Evolutionary conservation across 2,329 filamentous ascomycete species (phyloP).

Genomic region (Diaporthe ampelina): DNA sequence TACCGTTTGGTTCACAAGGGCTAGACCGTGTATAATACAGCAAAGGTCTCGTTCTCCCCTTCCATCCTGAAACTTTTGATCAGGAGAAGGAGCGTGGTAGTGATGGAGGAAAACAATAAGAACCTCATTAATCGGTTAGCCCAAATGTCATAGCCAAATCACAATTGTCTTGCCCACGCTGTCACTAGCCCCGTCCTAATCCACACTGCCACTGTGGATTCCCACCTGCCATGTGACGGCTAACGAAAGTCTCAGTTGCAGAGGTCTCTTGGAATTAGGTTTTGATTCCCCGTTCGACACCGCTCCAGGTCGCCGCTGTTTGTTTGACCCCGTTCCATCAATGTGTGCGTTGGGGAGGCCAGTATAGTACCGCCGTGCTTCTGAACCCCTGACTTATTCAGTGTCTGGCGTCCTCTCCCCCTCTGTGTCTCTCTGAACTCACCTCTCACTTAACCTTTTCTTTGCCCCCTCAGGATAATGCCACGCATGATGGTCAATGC

Average conservation of each 20-base stretch:
- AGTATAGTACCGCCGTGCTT: not conserved
- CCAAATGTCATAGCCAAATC: constrained; percentile 26
- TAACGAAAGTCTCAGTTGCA: not conserved
- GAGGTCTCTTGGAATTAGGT: constrained; percentile 8
- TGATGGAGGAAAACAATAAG: not conserved
- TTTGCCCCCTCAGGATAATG: not conserved
- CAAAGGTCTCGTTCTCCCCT: not conserved
- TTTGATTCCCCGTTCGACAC: constrained; percentile 13
- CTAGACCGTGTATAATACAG: constrained; percentile 6
- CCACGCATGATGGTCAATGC: not conserved
- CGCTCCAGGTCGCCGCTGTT: constrained; percentile 1
- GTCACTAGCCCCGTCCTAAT: not conserved
- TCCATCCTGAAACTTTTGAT: not conserved
- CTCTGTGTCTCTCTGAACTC: not conserved
- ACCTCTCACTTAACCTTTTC: not conserved
- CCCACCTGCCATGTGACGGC: not conserved
- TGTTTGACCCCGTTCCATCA: not conserved
- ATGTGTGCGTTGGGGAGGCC: not conserved
- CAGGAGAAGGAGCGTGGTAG: not conserved
- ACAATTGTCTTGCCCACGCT: constrained; percentile 1
- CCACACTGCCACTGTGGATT: not conserved
- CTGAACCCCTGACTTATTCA: not conserved
- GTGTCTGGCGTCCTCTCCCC: not conserved
- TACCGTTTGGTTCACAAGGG: constrained; percentile 16
- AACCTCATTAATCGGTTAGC: not conserved